These are phyloP conservation scores for Pleurostoma richardsiae DNA, from an alignment of 2,329 filamentous ascomycete genomes.

Conservation along the genomic window DNA sequence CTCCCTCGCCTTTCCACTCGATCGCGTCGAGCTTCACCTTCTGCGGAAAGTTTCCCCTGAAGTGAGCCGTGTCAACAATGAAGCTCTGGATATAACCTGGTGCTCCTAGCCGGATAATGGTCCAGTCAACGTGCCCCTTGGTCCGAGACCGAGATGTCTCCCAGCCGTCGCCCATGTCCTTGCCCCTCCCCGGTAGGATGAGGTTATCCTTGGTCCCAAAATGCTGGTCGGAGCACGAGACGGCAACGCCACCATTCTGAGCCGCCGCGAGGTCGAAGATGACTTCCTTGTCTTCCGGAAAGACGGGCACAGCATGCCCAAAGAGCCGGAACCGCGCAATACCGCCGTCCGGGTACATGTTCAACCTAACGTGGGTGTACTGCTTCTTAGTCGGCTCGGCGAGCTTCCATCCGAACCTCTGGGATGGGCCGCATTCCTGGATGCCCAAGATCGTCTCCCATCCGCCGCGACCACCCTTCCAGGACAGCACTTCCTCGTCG, in stretches of 20 bases:
- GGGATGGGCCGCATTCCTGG: slow-evolving; percentile 68
- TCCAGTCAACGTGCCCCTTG: slow-evolving; percentile 73
- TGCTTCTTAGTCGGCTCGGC: slow-evolving; percentile 53
- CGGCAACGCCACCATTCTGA: slow-evolving; percentile 71
- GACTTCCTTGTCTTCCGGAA: slow-evolving; percentile 59
- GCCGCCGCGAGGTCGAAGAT: slow-evolving; percentile 73
- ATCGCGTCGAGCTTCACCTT: slow-evolving; percentile 64
- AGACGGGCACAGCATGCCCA: slow-evolving; percentile 70
- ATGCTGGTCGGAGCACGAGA: slow-evolving; percentile 77
- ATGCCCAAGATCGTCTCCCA: slow-evolving; percentile 70
- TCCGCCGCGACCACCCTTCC: slow-evolving; percentile 51
- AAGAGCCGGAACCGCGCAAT: slow-evolving; percentile 77
- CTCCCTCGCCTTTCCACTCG: slow-evolving; percentile 45
- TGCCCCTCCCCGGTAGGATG: slow-evolving; percentile 70
- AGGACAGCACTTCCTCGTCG: slow-evolving; percentile 59
- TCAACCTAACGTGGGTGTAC: slow-evolving; percentile 74
- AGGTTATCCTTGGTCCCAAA: slow-evolving; percentile 79
- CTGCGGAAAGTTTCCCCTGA: slow-evolving; percentile 79
- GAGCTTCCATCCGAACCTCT: slow-evolving; percentile 70
- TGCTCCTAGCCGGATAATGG: slow-evolving; percentile 68
- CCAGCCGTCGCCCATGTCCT: slow-evolving; percentile 87
- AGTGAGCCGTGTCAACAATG: slow-evolving; percentile 77
- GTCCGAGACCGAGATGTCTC: slow-evolving; percentile 72
- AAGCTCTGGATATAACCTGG: slow-evolving; percentile 60
- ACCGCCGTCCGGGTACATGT: slow-evolving; percentile 83